These are phyloP conservation scores for Sarocladium oryzae DNA, from an alignment of 2,329 filamentous ascomycete species.

Conservation along the genomic window DNA sequence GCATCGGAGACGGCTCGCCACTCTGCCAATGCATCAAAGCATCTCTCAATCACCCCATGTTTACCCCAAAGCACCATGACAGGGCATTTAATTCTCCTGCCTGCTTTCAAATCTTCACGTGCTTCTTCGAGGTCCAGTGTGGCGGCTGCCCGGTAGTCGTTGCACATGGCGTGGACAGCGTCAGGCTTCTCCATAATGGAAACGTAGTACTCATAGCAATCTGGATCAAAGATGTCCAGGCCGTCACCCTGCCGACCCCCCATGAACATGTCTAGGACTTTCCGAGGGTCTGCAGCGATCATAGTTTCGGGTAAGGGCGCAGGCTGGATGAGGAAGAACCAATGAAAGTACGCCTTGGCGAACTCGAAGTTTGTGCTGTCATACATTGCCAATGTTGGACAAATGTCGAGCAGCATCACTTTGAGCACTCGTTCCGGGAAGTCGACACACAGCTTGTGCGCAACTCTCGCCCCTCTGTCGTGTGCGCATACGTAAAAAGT, in stretches of 20 bases:
- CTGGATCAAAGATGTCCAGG: slow-evolving; percentile 26
- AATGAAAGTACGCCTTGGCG: slow-evolving; percentile 48
- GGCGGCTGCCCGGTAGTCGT: slow-evolving; percentile 50
- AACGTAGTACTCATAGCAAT: slow-evolving; percentile 34
- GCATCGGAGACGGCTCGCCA: slow-evolving; percentile 40
- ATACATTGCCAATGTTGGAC: slow-evolving; percentile 50
- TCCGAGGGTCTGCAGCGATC: slow-evolving; percentile 29
- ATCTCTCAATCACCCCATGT: slow-evolving; percentile 39
- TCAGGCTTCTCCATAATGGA: slow-evolving; percentile 32
- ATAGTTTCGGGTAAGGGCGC: slow-evolving; percentile 44
- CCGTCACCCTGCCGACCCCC: slow-evolving; percentile 30
- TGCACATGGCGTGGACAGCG: slow-evolving; percentile 42
- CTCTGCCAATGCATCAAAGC: slow-evolving; percentile 41
- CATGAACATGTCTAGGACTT: slow-evolving; percentile 37
- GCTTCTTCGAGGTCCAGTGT: slow-evolving; percentile 46
- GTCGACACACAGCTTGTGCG: slow-evolving; percentile 47
- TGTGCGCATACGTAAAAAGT: slow-evolving; percentile 46
- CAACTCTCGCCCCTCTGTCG: slow-evolving; percentile 49
- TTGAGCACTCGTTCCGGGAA: slow-evolving; percentile 32
- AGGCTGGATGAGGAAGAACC: slow-evolving; percentile 51
- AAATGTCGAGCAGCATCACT: slow-evolving; percentile 44
- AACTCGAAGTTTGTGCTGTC: slow-evolving; percentile 33
- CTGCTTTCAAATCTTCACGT: slow-evolving; percentile 34
- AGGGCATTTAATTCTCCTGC: slow-evolving; percentile 37
- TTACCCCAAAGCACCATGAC: slow-evolving; percentile 45